Evolutionary conservation across 176 grass and related monocot genomes (phyloP), one percentile per base, ranked within the genome.

Genomic region (Zoysia pacifica): DNA sequence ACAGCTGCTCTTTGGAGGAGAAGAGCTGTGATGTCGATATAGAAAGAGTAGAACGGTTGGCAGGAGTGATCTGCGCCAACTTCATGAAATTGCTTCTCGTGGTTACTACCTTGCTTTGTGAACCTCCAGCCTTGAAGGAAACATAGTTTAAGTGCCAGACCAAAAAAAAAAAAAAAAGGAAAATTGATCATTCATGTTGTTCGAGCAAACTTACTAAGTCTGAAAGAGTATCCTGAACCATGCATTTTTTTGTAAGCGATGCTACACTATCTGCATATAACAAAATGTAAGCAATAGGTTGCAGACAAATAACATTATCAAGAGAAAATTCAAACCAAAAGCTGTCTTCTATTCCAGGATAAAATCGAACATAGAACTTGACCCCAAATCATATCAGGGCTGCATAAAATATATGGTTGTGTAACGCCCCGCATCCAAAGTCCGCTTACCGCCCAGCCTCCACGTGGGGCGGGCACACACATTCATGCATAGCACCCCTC

Each of bases 41-140:
- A 85, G 87, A 74, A 87, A 87, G 81, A 40, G 77, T 89, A 74
- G 92, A 87, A 36, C 90, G 88, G 82, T 98, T 98, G 64, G 95
- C 90, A 76, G 95, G 95, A 76, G 86, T 87, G 67, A 93, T 93
- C 49, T 91, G 62, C 43, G 79, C 68, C 43, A 98, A 83, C 76
- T 87, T 79, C 80, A 67, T 58, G 86, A 70, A 89, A 53, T 81
- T 87, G 60, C 69, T 86, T 62, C 61, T 90, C 38, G 65, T 53
- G 67, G 73, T 79, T 80, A 86, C 73, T 71, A 85, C 66, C n/a
- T 74, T 85, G 79, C 87, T 82, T 86, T 62, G 75, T 79, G 62
- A 49, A 70, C 9, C 78, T 45, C 74, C 74, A 67, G 62, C 88
- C 95, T 98, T 86, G 48, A 86, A 91, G 55, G 84, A 68, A 78